Evolutionary conservation across 768 basidiomycete genomes (phyloP).

Genomic region (Kondoa malvinella): DNA sequence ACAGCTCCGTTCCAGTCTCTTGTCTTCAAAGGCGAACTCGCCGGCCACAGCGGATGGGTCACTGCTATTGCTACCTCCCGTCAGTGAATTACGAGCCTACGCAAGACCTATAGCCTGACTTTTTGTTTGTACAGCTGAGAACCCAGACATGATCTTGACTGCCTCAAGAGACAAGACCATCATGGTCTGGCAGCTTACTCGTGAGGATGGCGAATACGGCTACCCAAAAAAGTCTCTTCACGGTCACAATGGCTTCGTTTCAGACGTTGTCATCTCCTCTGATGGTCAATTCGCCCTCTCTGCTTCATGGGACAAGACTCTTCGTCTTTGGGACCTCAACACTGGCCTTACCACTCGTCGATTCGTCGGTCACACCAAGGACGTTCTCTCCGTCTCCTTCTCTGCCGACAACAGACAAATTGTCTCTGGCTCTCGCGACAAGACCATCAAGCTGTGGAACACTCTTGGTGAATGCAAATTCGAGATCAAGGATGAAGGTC

Average conservation of each 20-base stretch:
- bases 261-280: slow-evolving; percentile 94
- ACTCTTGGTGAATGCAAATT: slow-evolving; percentile 99
- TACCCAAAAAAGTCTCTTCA: slow-evolving; percentile 94
- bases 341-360: slow-evolving; percentile 87
- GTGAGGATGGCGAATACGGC: slow-evolving; percentile 62
- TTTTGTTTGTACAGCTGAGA: slow-evolving; percentile 53
- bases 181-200: slow-evolving; percentile 97
- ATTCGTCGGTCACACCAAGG: slow-evolving; percentile 94
- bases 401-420: slow-evolving; percentile 99
- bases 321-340: slow-evolving; percentile 98
- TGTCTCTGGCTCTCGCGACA: slow-evolving; percentile 93
- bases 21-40: slow-evolving; percentile 19
- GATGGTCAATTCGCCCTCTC: slow-evolving; percentile 99
- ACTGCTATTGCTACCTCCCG: slow-evolving; percentile 96
- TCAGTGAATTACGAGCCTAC: slow-evolving; percentile 9
- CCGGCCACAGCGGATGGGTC: slow-evolving; percentile 48
- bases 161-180: slow-evolving; percentile 98
- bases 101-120: too few species aligned
- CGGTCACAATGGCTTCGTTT: slow-evolving; percentile 99
- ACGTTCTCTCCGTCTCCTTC: slow-evolving; percentile 98
- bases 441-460: slow-evolving; percentile 99
- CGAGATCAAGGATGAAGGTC: slow-evolving; percentile 97
- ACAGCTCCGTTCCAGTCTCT: slow-evolving; percentile 17
- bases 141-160: slow-evolving; percentile 97
- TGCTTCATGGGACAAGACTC: slow-evolving; percentile 98